Percentiles rank a stretch among this genome's conserved stretches.
Evolutionary conservation across 495 filamentous ascomycete species (phyloP).

Genomic region (Elasticomyces elasticus): DNA sequence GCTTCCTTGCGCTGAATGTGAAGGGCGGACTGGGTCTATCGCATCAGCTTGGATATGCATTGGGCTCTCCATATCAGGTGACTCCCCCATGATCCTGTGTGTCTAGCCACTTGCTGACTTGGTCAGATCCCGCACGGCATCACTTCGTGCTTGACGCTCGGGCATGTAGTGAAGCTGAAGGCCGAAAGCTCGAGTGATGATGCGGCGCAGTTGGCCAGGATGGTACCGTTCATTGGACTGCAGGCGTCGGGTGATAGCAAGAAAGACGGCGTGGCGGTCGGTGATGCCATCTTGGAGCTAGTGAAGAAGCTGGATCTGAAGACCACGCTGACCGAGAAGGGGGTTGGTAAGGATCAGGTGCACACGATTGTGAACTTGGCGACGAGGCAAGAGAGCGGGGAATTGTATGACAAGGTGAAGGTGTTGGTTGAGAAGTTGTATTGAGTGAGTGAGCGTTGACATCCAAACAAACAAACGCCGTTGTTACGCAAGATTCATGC

Average conservation of each 20-base stretch:
- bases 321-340: slow-evolving; percentile 29
- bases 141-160: slow-evolving; percentile 40
- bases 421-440: slow-evolving; percentile 30
- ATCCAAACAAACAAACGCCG: no score
- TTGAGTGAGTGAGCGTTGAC: background rate
- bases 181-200: slow-evolving; percentile 30
- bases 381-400: slow-evolving; percentile 27
- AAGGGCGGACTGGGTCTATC: slow-evolving; percentile 37
- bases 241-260: slow-evolving; percentile 29
- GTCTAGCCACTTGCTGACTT: no score
- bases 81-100: no score
- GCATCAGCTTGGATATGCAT: slow-evolving; percentile 40
- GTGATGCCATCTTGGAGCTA: slow-evolving; percentile 30
- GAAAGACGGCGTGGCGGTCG: slow-evolving; percentile 29
- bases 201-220: slow-evolving; percentile 36
- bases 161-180: slow-evolving; percentile 39
- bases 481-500: no score
- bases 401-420: slow-evolving; percentile 28
- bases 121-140: slow-evolving; percentile 43
- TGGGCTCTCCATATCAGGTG: slow-evolving; percentile 42
- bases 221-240: slow-evolving; percentile 32
- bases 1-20: slow-evolving; percentile 36
- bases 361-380: slow-evolving; percentile 29
- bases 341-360: slow-evolving; percentile 30
- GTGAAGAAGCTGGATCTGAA: slow-evolving; percentile 30